Percentiles rank a stretch among this genome's conserved stretches.
phyloP scores from a whole-genome alignment of 306 rosid species.

The Rubus parviflorus region DNA sequence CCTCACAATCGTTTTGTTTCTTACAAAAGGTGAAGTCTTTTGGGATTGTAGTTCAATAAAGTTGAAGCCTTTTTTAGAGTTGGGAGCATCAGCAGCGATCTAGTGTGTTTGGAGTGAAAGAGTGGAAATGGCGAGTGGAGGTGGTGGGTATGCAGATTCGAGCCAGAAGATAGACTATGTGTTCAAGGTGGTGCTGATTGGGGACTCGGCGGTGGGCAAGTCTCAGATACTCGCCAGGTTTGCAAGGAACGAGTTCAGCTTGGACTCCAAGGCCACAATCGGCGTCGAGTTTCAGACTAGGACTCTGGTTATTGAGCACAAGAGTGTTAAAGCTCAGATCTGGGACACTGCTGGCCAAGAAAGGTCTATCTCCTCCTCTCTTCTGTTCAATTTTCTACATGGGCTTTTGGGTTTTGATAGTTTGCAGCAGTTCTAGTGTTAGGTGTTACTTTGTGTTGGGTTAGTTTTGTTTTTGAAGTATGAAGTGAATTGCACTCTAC shows the following conservation, averaged over 20 bases:
- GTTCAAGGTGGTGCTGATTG: conserved; percentile 93
- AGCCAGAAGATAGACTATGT: conserved; percentile 95
- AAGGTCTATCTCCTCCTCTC: conserved; percentile 43
- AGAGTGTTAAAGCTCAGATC: conserved; percentile 99
- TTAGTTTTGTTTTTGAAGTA: not conserved
- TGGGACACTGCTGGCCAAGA: conserved; percentile 99
- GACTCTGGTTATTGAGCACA: conserved; percentile 77
- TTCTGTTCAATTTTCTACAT: not conserved
- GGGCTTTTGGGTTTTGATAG: not conserved
- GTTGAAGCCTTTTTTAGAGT: not conserved
- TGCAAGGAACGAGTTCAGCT: conserved; percentile 93
- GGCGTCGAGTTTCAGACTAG: conserved; percentile 98
- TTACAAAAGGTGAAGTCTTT: not conserved
- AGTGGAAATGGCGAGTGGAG: conserved; percentile 58
- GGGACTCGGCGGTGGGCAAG: conserved; percentile 98
- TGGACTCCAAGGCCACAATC: conserved; percentile 95
- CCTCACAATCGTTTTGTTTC: not conserved
- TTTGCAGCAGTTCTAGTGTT: not conserved
- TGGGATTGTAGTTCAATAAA: not conserved
- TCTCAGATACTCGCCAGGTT: conserved; percentile 93
- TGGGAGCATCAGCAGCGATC: not conserved
- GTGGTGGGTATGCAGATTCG: conserved; percentile 54
- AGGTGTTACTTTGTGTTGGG: not conserved
- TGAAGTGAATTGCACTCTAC: not conserved
- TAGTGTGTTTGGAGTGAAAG: not conserved